Conservation (phyloP, 768 basidiomycete genomes). For the Mycena indigotica region DNA sequence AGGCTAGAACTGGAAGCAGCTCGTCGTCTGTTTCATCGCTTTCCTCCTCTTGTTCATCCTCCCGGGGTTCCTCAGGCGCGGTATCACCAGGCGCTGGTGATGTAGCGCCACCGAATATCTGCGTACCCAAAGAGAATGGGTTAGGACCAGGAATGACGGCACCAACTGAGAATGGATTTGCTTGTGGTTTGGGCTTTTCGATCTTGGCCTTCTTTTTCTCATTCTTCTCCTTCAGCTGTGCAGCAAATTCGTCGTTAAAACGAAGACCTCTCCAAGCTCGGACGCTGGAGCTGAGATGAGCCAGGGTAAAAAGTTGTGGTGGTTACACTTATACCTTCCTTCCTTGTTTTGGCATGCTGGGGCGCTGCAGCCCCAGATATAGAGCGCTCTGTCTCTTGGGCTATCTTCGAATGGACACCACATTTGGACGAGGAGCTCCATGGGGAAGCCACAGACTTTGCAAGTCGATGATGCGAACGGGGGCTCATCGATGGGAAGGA, state of each 20-base stretch:
- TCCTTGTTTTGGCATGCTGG: slow-evolving; percentile 71
- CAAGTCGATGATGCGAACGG: slow-evolving; percentile 66
- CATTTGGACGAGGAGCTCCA: slow-evolving; percentile 83
- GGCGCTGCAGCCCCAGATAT: slow-evolving; percentile 81
- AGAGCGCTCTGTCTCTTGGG: slow-evolving; percentile 81
- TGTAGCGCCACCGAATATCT: slow-evolving; percentile 57
- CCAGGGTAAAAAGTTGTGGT: slow-evolving; percentile 15
- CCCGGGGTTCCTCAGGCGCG: slow-evolving; percentile 28
- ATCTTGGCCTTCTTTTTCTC: slow-evolving; percentile 52
- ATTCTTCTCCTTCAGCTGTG: slow-evolving; percentile 63
- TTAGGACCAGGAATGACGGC: slow-evolving; percentile 24
- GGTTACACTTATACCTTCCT: slow-evolving; percentile 63
- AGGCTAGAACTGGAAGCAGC: slow-evolving; percentile 60
- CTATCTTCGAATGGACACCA: slow-evolving; percentile 91
- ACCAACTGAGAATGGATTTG: slow-evolving; percentile 68
- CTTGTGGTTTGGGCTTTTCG: slow-evolving; percentile 35
- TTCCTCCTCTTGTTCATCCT: slow-evolving; percentile 33
- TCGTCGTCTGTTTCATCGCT: slow-evolving; percentile 49
- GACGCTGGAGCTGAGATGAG: slow-evolving; percentile 49
- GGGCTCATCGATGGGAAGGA: slow-evolving; percentile 67
- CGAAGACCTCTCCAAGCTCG: slow-evolving; percentile 81
- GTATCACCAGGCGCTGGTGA: slow-evolving; percentile 20
- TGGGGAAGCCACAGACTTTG: slow-evolving; percentile 68
- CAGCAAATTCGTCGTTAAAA: slow-evolving; percentile 74
- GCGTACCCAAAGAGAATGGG: slow-evolving; percentile 61